Evolutionary conservation across 1,284 basidiomycete genomes (phyloP).

Genomic region (Ustilago xerochloae): DNA sequence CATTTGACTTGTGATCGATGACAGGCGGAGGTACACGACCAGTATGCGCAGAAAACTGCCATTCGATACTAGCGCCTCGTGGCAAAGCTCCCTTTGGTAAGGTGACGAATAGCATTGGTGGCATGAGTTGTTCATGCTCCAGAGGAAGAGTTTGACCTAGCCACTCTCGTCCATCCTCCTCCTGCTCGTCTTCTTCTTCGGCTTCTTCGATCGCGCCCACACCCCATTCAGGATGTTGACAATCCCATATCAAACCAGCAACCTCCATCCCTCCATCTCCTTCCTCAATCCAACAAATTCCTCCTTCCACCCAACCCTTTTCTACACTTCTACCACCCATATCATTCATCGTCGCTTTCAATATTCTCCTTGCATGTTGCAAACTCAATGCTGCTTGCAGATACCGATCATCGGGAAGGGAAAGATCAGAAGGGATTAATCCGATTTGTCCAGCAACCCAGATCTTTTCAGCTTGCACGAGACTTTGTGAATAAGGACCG

Average conservation of each 20-base stretch:
- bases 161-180: conserved; percentile 23
- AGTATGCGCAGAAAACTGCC: conserved; percentile 64
- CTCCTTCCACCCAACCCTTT: conserved; percentile 61
- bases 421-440: conserved; percentile 79
- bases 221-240: background rate
- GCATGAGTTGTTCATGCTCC: background rate
- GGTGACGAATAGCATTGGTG: conserved; percentile 51
- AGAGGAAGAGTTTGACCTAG: conserved; percentile 11
- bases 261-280: conserved; percentile 2
- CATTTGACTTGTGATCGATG: background rate
- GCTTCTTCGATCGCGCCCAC: background rate
- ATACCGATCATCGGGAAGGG: conserved; percentile 73
- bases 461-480: conserved; percentile 79
- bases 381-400: conserved; percentile 79
- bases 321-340: conserved; percentile 35
- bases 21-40: conserved; percentile 35
- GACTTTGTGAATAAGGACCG: conserved; percentile 95
- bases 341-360: conserved; percentile 61
- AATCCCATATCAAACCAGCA: conserved; percentile 18
- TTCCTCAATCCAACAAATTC: conserved; percentile 64
- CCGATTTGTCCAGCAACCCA: conserved; percentile 96
- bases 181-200: conserved; percentile 14
- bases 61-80: conserved; percentile 54
- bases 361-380: conserved; percentile 83
- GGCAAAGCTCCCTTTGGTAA: conserved; percentile 48